These are phyloP conservation scores for Pythium pyrilobum DNA, from an alignment of 352 stramenopile genomes.

Conservation along the genomic window DNA sequence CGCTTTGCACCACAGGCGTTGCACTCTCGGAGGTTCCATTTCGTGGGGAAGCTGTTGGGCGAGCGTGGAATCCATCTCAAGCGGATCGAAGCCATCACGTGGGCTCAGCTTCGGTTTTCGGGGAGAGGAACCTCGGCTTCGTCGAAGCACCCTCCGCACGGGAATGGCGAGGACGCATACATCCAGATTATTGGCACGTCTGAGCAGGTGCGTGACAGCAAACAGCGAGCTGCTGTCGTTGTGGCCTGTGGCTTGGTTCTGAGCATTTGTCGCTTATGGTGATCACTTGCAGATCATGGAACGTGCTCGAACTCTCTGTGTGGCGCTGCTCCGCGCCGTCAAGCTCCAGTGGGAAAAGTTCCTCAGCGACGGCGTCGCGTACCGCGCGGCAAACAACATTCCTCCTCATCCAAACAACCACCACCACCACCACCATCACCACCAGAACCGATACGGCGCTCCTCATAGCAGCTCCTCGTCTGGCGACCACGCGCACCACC, in stretches of 20 bases:
- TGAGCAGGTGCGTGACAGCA: slow-evolving; percentile 44
- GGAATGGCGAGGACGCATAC: slow-evolving; percentile 29
- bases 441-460: background rate
- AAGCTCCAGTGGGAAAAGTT: slow-evolving; percentile 58
- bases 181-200: slow-evolving; percentile 50
- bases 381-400: background rate
- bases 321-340: slow-evolving; percentile 40
- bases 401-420: background rate
- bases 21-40: slow-evolving; percentile 54
- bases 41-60: slow-evolving; percentile 51
- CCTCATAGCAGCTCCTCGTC: slow-evolving; percentile 3
- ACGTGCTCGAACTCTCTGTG: slow-evolving; percentile 21
- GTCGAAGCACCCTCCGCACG: slow-evolving; percentile 10
- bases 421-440: background rate
- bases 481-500: slow-evolving; percentile 6
- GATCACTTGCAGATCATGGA: slow-evolving; percentile 40
- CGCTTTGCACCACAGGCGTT: slow-evolving; percentile 30
- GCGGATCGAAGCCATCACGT: slow-evolving; percentile 44
- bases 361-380: slow-evolving; percentile 3
- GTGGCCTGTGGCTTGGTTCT: background rate
- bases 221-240: background rate
- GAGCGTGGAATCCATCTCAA: slow-evolving; percentile 64
- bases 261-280: slow-evolving; percentile 1
- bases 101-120: slow-evolving; percentile 52
- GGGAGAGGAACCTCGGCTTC: slow-evolving; percentile 28